phyloP scores from a whole-genome alignment of 257 asterid species.

The Primulina tabacum region DNA sequence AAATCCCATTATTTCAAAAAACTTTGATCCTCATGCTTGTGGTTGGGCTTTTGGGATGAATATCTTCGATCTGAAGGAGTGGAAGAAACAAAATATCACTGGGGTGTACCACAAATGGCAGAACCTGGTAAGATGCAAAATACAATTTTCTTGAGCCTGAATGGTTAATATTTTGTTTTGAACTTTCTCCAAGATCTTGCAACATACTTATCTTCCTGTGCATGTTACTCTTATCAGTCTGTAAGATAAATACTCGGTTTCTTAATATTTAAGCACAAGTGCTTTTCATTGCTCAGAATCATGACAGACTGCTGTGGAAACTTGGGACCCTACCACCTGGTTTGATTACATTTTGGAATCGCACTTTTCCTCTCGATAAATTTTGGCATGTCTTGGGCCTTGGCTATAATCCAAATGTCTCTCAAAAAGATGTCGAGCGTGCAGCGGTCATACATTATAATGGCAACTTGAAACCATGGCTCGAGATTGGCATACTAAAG shows the following conservation, averaged over 20 bases:
- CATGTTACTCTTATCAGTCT: background rate
- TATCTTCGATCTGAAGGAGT: slow-evolving; percentile 48
- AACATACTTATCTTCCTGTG: background rate
- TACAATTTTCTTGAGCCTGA: background rate
- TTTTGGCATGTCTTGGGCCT: slow-evolving; percentile 68
- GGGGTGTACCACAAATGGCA: slow-evolving; percentile 58
- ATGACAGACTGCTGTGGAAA: slow-evolving; percentile 49
- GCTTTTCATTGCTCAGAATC: slow-evolving; percentile 38
- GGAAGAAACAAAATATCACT: slow-evolving; percentile 54
- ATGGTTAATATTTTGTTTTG: background rate
- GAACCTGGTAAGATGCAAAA: slow-evolving; percentile 38
- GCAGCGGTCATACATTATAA: slow-evolving; percentile 69
- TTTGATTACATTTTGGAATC: slow-evolving; percentile 60
- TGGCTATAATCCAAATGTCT: slow-evolving; percentile 50
- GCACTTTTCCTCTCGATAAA: slow-evolving; percentile 42
- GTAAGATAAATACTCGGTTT: background rate
- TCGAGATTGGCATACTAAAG: slow-evolving; percentile 57
- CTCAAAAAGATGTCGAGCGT: slow-evolving; percentile 46
- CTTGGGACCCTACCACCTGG: slow-evolving; percentile 66
- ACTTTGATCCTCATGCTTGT: slow-evolving; percentile 49
- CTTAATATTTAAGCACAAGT: background rate
- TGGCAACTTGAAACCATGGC: slow-evolving; percentile 71
- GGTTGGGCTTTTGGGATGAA: slow-evolving; percentile 74
- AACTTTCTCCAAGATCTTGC: background rate
- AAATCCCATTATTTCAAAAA: slow-evolving; percentile 46